Conservation (phyloP, 2,329 filamentous ascomycete genomes). For the Aspergillus ochraceus region DNA sequence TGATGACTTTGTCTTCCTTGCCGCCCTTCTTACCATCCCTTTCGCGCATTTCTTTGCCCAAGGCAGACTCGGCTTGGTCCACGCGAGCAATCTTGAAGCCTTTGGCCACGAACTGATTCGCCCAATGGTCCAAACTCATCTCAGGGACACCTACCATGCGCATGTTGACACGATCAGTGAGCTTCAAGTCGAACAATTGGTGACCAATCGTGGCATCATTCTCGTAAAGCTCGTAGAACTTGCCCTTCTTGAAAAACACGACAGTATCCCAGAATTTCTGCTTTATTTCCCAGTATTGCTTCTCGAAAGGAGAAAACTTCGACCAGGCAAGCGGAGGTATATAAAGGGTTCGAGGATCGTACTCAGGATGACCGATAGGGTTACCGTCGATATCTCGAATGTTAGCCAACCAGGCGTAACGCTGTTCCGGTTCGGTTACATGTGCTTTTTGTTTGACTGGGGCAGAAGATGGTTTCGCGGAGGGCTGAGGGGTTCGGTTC, state of each 20-base stretch:
- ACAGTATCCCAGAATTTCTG: constrained; percentile 96
- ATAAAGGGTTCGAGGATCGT: constrained; percentile 86
- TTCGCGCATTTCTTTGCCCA: constrained; percentile 99
- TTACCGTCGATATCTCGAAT: constrained; percentile 82
- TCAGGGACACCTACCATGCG: constrained; percentile 98
- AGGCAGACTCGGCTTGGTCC: constrained; percentile 92
- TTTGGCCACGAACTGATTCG: constrained; percentile 97
- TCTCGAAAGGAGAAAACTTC: constrained; percentile 91
- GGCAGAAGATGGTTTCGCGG: constrained; percentile 35
- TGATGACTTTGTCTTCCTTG: constrained; percentile 91
- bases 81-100: constrained; percentile 96
- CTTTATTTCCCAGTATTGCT: constrained; percentile 99
- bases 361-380: constrained; percentile 76
- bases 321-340: constrained; percentile 78
- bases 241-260: constrained; percentile 99
- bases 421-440: constrained; percentile 76
- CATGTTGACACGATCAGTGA: constrained; percentile 98
- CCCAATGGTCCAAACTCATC: constrained; percentile 93
- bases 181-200: constrained; percentile 94
- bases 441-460: constrained; percentile 66
- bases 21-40: constrained; percentile 57
- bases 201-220: constrained; percentile 96
- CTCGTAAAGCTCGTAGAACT: constrained; percentile 98
- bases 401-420: constrained; percentile 88
- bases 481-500: constrained; percentile 43